phyloP scores from a whole-genome alignment of 352 stramenopile genomes.

The Globisporangium nodosum region DNA sequence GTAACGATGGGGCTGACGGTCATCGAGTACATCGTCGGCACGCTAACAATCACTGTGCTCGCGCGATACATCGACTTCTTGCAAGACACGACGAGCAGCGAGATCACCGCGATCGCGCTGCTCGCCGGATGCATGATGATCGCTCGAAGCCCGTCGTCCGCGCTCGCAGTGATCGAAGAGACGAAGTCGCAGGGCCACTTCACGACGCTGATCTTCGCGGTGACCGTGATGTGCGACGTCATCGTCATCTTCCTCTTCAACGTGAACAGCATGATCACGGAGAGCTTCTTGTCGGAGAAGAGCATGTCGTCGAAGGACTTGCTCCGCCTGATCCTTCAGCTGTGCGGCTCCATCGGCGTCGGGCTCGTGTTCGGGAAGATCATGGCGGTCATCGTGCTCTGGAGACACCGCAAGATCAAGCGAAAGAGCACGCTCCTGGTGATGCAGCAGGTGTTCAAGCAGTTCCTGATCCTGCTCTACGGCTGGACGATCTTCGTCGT shows the following conservation, averaged over 20 bases:
- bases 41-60: slow-evolving; percentile 54
- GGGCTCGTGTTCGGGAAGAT: slow-evolving; percentile 47
- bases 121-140: slow-evolving; percentile 71
- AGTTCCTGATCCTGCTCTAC: slow-evolving; percentile 53
- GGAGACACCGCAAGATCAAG: slow-evolving; percentile 41
- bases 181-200: slow-evolving; percentile 59
- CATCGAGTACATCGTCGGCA: slow-evolving; percentile 59
- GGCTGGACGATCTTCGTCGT: slow-evolving; percentile 57
- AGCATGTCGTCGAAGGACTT: slow-evolving; percentile 29
- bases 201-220: slow-evolving; percentile 59
- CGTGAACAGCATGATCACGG: slow-evolving; percentile 64
- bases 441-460: slow-evolving; percentile 39
- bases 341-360: slow-evolving; percentile 44
- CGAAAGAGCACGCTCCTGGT: slow-evolving; percentile 40
- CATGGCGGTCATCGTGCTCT: slow-evolving; percentile 50
- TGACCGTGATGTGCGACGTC: slow-evolving; percentile 70
- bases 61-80: slow-evolving; percentile 59
- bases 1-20: slow-evolving; percentile 49
- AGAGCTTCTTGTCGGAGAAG: slow-evolving; percentile 55
- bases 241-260: slow-evolving; percentile 72
- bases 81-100: slow-evolving; percentile 45
- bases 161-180: slow-evolving; percentile 64
- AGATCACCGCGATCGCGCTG: slow-evolving; percentile 57
- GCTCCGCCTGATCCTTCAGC: slow-evolving; percentile 26
- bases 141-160: slow-evolving; percentile 56